Conservation (phyloP, 768 basidiomycete species). For the Leccinum incarnatum region DNA sequence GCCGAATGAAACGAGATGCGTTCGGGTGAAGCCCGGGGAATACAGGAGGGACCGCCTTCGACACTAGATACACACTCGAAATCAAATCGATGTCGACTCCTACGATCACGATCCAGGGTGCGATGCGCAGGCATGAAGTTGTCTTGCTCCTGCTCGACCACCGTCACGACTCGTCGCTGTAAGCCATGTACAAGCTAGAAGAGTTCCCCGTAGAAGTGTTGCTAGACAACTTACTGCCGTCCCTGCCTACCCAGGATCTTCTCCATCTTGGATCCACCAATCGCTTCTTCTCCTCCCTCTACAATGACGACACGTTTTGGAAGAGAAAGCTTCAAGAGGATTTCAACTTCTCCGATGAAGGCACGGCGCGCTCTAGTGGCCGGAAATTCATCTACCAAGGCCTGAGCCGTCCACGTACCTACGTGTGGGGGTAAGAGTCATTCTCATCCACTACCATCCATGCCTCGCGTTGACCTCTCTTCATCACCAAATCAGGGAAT, state of each 20-base stretch:
- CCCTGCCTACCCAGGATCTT: slow-evolving; percentile 53
- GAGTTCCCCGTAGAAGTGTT: slow-evolving; percentile 76
- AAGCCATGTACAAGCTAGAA: slow-evolving; percentile 39
- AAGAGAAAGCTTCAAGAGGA: slow-evolving; percentile 63
- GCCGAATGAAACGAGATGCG: too few species aligned
- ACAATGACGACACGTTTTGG: slow-evolving; percentile 79
- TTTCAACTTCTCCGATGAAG: slow-evolving; percentile 73
- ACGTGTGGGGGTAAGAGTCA: slow-evolving; percentile 58
- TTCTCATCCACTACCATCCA: not conserved
- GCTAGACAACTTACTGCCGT: slow-evolving; percentile 67
- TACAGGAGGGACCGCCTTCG: too few species aligned
- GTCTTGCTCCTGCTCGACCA: slow-evolving; percentile 2
- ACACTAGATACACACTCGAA: too few species aligned
- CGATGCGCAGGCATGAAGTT: too few species aligned
- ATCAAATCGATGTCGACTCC: too few species aligned
- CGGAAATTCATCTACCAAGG: slow-evolving; percentile 81
- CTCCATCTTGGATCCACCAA: slow-evolving; percentile 58
- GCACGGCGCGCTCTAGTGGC: slow-evolving; percentile 71
- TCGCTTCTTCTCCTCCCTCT: slow-evolving; percentile 58
- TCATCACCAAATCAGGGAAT: slow-evolving; percentile 43
- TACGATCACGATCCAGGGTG: too few species aligned
- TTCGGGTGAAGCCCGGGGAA: too few species aligned
- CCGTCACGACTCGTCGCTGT: not conserved
- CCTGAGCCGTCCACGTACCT: slow-evolving; percentile 51
- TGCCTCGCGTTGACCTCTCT: not conserved